Percentiles rank a stretch among this genome's conserved stretches.
These are phyloP conservation scores for Trypanosoma brucei DNA, from an alignment of 208 protist species.

Conservation along the genomic window DNA sequence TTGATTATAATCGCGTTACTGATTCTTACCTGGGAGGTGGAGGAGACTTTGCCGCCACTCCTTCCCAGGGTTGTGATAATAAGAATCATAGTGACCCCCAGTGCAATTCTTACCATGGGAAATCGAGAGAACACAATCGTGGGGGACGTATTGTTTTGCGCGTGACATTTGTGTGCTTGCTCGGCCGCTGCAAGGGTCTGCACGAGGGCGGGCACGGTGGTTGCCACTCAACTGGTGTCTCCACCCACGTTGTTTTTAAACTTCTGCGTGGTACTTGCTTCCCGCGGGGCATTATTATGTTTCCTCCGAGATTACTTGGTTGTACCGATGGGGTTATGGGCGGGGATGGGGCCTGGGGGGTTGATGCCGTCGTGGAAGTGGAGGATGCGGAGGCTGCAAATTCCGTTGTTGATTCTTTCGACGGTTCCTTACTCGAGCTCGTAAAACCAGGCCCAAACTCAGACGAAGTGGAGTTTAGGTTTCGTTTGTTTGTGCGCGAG, in stretches of 20 bases:
- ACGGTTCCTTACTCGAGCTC: slow-evolving; percentile 19
- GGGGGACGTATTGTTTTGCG: slow-evolving; percentile 7
- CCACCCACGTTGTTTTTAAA: slow-evolving; percentile 53
- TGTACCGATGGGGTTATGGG: background rate
- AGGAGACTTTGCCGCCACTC: too few relatives aligned
- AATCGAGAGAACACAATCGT: background rate
- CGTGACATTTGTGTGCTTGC: slow-evolving; percentile 19
- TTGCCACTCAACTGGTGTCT: slow-evolving; percentile 24
- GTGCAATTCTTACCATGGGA: background rate
- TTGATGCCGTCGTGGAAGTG: slow-evolving; percentile 46
- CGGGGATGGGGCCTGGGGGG: slow-evolving; percentile 1
- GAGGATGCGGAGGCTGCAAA: slow-evolving; percentile 28
- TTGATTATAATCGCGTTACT: too few relatives aligned
- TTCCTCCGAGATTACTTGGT: background rate
- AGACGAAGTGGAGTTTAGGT: slow-evolving; percentile 33
- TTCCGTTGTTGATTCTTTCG: slow-evolving; percentile 31
- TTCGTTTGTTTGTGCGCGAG: slow-evolving; percentile 25
- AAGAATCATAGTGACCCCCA: too few relatives aligned
- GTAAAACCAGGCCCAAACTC: background rate
- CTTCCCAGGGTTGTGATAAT: too few relatives aligned
- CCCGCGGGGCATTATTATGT: slow-evolving; percentile 40
- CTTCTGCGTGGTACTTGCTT: slow-evolving; percentile 34
- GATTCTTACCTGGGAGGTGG: too few relatives aligned
- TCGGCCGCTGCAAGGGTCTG: background rate
- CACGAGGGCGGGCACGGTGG: background rate